A percentile compares a stretch with the other conserved stretches of the same genome.
phyloP scores from a whole-genome alignment of 208 protist genomes.

The Trypanosoma rangeli region DNA sequence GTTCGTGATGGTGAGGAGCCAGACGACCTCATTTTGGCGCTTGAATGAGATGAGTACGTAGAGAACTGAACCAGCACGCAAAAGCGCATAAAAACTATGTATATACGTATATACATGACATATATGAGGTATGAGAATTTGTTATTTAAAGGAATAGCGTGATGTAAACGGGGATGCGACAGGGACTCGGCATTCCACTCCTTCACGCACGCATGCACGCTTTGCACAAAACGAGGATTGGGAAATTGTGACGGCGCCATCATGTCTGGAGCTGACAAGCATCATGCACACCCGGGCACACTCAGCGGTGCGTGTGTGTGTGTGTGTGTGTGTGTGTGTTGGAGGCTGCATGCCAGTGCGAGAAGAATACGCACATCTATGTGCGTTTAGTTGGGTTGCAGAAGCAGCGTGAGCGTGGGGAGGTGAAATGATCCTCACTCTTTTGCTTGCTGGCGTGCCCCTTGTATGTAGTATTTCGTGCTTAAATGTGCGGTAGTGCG shows the following conservation, averaged over 20 bases:
- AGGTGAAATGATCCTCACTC: background rate
- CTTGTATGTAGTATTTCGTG: constrained; percentile 8
- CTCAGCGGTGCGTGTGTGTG: background rate
- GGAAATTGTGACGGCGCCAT: too few relatives aligned
- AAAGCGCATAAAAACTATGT: background rate
- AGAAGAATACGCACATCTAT: background rate
- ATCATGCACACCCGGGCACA: background rate
- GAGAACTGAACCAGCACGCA: background rate
- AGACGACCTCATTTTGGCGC: constrained; percentile 56
- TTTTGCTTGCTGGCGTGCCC: constrained; percentile 1
- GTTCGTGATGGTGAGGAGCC: constrained; percentile 70
- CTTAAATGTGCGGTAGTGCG: background rate
- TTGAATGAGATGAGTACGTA: constrained; percentile 24
- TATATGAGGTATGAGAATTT: too few relatives aligned
- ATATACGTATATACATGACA: background rate
- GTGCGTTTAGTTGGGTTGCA: background rate
- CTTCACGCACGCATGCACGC: too few relatives aligned
- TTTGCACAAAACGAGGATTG: too few relatives aligned
- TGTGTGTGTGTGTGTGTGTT: constrained; percentile 8
- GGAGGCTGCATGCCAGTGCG: background rate
- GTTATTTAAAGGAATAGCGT: too few relatives aligned
- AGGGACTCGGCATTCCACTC: too few relatives aligned
- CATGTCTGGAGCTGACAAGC: background rate
- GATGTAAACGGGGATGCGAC: too few relatives aligned
- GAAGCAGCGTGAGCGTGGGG: background rate